Base-by-base conservation (phyloP, 2,329 filamentous ascomycete species). In the Arthrobotrys megalospora region DNA sequence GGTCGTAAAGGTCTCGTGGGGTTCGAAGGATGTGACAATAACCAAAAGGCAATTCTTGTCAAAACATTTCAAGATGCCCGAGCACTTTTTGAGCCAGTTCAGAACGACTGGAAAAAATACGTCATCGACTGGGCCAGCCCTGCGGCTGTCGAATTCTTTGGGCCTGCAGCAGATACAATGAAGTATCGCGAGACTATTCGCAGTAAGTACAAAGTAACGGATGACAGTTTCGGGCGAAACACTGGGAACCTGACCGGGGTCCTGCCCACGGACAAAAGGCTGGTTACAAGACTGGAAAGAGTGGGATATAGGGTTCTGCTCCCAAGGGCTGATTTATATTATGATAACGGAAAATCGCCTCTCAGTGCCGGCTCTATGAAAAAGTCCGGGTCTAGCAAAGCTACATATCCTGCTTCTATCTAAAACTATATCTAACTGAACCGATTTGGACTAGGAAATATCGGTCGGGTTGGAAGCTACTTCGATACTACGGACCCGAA, bases 71-170 rank as follows among this genome's bases (percentile, higher is more conserved):
- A 19, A 12, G 19, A 63, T 38, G 55, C 47, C 11, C 38, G 43
- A 19, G 1, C 19, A 3, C 10, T 71, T 11, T n/a, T 71, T 5
- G 21, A 60, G 5, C 34, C 21, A 4, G 5, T 45, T 16, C 34
- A 24, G 1, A 53, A 32, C 1, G 24, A 21, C 2, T 71, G 67
- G 67, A 36, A n/a, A 2, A 12, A 45, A n/a, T 71, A 45, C 28
- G 43, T 45, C 19, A 36, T 71, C n/a, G 55, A 71, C 16, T 71
- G 67, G 67, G 64, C n/a, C 8, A 64, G 45, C 8, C 45, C 43
- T 0, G 67, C 55, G 8, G 67, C 67, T 12, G n/a, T 71, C 36
- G 67, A 71, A 32, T 71, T 63, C 47, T 53, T 34, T 16, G 67
- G 67, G 7, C 36, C 52, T 10, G 3, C 55, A 12, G 32, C 21